Evolutionary conservation across 75 land plant species (phyloP), one percentile per base, ranked within the genome.

Genomic region (Gnetum montanum): DNA sequence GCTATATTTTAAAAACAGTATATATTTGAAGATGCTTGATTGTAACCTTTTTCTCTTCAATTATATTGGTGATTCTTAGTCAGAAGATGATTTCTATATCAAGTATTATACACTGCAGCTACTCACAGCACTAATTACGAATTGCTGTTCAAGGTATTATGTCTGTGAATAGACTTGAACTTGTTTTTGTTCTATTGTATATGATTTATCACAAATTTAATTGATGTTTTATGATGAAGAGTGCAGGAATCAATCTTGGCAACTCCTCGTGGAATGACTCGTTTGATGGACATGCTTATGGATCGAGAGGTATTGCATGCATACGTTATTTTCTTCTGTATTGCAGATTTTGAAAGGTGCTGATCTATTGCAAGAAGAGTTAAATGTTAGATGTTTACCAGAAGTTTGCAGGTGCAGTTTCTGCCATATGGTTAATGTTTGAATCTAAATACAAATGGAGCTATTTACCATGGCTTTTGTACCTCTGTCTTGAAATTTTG

Each of bases 261-360:
- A 33, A 89, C 76, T 58, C 98, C 98, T 51, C 96, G 89, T 63
- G 98, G 98, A 41, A 85, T 85, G 25, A 79, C 96, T 54, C 62
- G 96, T 24, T 84, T 93, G 0, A 93, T 93, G 98, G 98, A 93
- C 58, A 93, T 93, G 98, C 77, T 93, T 37, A 75, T 79, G 74
- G 96, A 89, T 74, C 96, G 98, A 51, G 98, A 93, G 90, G 98
- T 93, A 56, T 27, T n/a, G n/a, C n/a, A 15, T 52, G 1, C 31
- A 26, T 16, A 27, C n/a, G 11, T 8, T 47, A 8, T 16, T 28
- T 24, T n/a, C n/a, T n/a, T n/a, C n/a, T n/a, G n/a, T n/a, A n/a
- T n/a, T 54, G 15, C 22, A 35, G 16, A n/a, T n/a, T n/a, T n/a
- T n/a, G n/a, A n/a, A n/a, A n/a, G n/a, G n/a, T n/a, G n/a, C n/a